These are phyloP conservation scores for Russula abietina DNA, from an alignment of 768 basidiomycete species.

Conservation along the genomic window DNA sequence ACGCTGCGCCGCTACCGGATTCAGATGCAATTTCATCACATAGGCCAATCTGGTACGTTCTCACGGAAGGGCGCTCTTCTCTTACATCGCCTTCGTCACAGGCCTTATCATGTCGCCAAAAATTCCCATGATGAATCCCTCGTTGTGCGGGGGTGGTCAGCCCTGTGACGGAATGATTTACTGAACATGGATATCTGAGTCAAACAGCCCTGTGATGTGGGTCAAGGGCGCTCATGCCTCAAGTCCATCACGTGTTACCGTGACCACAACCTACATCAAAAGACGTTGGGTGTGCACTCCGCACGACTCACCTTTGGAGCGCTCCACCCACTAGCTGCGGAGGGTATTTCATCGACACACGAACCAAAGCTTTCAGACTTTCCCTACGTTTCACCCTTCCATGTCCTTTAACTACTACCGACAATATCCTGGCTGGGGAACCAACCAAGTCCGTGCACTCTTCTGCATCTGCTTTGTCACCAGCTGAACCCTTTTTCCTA, in stretches of 20 bases:
- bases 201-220: neutral
- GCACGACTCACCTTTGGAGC: neutral
- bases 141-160: neutral
- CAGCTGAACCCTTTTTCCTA: neutral
- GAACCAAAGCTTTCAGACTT: neutral
- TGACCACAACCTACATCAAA: neutral
- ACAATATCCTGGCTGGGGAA: slow-evolving; percentile 43
- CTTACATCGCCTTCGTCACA: neutral
- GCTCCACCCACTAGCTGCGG: neutral
- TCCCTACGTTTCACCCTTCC: slow-evolving; percentile 20
- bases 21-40: neutral
- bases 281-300: neutral
- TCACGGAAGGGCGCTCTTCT: neutral
- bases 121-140: neutral
- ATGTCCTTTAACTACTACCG: slow-evolving; percentile 48
- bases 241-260: neutral
- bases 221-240: slow-evolving; percentile 2
- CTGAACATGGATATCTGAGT: neutral
- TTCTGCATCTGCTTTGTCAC: neutral
- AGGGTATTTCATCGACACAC: neutral
- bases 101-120: neutral
- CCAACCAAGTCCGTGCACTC: slow-evolving; percentile 32
- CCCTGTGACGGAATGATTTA: slow-evolving; percentile 7
- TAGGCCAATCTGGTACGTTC: neutral
- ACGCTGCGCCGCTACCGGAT: neutral